Conservation (phyloP, 768 basidiomycete species). For the Amanita inopinata region DNA sequence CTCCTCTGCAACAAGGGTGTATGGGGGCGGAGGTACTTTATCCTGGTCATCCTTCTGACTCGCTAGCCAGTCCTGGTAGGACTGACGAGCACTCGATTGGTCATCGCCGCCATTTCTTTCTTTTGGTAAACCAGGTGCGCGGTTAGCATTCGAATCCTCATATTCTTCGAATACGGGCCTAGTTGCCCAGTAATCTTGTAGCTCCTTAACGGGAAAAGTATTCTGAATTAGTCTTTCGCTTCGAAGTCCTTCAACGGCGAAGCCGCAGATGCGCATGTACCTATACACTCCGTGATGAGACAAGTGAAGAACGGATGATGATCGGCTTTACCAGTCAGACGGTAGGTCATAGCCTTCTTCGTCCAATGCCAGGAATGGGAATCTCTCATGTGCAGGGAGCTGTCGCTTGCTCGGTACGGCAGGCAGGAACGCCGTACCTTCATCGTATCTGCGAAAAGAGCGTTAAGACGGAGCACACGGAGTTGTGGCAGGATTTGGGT, state of each 20-base stretch:
- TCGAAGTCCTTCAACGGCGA: slow-evolving; percentile 59
- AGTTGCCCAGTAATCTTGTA: slow-evolving; percentile 66
- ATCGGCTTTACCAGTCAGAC: slow-evolving; percentile 59
- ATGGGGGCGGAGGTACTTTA: slow-evolving; percentile 61
- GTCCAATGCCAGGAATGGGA: slow-evolving; percentile 62
- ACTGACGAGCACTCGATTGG: slow-evolving; percentile 15
- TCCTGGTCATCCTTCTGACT: slow-evolving; percentile 34
- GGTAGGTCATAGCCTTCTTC: slow-evolving; percentile 71
- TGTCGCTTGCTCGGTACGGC: slow-evolving; percentile 46
- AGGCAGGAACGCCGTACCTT: slow-evolving; percentile 79
- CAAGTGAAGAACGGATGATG: slow-evolving; percentile 9
- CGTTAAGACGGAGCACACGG: slow-evolving; percentile 6
- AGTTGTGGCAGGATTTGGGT: not conserved
- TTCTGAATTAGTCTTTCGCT: slow-evolving; percentile 54
- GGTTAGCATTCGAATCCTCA: slow-evolving; percentile 19
- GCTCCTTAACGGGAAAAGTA: slow-evolving; percentile 58
- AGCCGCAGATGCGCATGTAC: slow-evolving; percentile 74
- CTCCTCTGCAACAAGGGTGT: slow-evolving; percentile 43
- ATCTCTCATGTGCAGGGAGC: slow-evolving; percentile 51
- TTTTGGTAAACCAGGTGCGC: slow-evolving; percentile 20
- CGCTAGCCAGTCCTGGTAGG: slow-evolving; percentile 41
- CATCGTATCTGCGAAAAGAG: slow-evolving; percentile 51
- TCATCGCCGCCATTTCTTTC: slow-evolving; percentile 11
- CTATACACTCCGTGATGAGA: slow-evolving; percentile 19
- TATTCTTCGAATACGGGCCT: slow-evolving; percentile 50